phyloP scores from a whole-genome alignment of 176 grass and related monocot genomes.

The Eragrostis nindensis region DNA sequence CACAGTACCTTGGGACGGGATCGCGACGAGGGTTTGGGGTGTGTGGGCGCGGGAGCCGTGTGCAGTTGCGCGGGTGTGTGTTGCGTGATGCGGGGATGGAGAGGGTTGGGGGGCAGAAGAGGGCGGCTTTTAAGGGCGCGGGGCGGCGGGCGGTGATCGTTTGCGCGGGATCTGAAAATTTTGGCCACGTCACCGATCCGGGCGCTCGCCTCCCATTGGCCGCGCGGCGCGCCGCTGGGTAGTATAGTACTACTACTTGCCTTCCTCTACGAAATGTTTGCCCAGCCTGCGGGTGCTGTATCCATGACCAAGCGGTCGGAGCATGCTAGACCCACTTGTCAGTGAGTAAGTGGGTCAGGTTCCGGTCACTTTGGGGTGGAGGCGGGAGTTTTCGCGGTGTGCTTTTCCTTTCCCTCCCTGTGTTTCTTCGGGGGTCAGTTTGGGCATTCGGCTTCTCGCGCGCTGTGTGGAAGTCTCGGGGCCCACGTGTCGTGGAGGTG shows the following conservation, averaged over 20 bases:
- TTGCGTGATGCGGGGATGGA: conserved; percentile 30
- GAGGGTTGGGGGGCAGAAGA: background rate
- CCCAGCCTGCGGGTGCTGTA: background rate
- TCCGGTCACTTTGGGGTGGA: background rate
- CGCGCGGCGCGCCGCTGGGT: background rate
- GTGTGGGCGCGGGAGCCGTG: background rate
- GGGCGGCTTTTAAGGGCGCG: conserved; percentile 53
- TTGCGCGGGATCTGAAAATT: conserved; percentile 58
- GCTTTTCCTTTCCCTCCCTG: conserved; percentile 10
- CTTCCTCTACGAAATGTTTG: background rate
- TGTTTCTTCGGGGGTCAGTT: conserved; percentile 40
- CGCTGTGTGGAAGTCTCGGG: background rate
- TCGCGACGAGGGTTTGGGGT: conserved; percentile 16
- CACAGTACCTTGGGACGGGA: conserved; percentile 39
- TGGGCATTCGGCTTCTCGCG: background rate
- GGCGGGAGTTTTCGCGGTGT: conserved; percentile 8
- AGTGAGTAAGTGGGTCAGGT: background rate
- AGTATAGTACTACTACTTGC: too few relatives aligned
- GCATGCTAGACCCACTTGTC: background rate
- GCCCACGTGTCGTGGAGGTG: conserved; percentile 20
- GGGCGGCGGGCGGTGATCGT: conserved; percentile 22
- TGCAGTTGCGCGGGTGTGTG: conserved; percentile 1
- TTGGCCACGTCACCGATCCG: conserved; percentile 71
- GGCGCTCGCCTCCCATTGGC: conserved; percentile 44
- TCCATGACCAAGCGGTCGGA: background rate